Evolutionary conservation across 2,329 filamentous ascomycete species (phyloP).

Genomic region (Fusarium sp.): DNA sequence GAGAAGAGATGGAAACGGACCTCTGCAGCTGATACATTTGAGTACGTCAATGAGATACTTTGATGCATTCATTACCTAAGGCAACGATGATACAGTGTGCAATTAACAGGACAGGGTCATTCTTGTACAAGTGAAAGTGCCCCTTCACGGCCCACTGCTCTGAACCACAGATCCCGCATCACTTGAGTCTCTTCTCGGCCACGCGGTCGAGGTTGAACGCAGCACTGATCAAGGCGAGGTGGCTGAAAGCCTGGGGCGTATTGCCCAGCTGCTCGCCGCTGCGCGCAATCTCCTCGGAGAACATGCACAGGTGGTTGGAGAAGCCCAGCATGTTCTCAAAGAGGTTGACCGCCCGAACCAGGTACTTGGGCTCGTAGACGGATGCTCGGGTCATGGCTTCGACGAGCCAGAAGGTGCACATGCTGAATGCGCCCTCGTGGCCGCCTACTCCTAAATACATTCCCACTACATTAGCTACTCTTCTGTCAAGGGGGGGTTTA

Average conservation of each 20-base stretch:
- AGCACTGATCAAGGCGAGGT: conserved; percentile 80
- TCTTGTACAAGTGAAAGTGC: background rate
- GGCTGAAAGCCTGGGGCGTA: conserved; percentile 83
- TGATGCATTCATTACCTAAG: background rate
- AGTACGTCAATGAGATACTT: background rate
- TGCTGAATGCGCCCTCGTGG: conserved; percentile 80
- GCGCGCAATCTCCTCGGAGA: conserved; percentile 81
- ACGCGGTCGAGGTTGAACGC: conserved; percentile 79
- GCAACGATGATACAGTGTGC: background rate
- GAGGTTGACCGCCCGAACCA: conserved; percentile 71
- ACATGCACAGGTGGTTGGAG: conserved; percentile 82
- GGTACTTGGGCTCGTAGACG: conserved; percentile 73
- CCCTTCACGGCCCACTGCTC: background rate
- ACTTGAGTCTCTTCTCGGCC: conserved; percentile 34
- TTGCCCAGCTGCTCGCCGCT: conserved; percentile 83
- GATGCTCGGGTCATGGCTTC: conserved; percentile 79
- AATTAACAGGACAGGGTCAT: background rate
- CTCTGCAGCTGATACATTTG: background rate
- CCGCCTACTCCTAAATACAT: conserved; percentile 72
- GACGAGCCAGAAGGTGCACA: conserved; percentile 88
- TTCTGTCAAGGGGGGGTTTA: background rate
- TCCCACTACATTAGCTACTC: conserved; percentile 10
- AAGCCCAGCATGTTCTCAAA: conserved; percentile 85
- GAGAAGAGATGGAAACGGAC: background rate
- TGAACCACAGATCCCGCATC: conserved; percentile 25